Evolutionary conservation across 2,329 filamentous ascomycete genomes (phyloP), one percentile per base, ranked within the genome.

Genomic region (Furcasterigmium furcatum): DNA sequence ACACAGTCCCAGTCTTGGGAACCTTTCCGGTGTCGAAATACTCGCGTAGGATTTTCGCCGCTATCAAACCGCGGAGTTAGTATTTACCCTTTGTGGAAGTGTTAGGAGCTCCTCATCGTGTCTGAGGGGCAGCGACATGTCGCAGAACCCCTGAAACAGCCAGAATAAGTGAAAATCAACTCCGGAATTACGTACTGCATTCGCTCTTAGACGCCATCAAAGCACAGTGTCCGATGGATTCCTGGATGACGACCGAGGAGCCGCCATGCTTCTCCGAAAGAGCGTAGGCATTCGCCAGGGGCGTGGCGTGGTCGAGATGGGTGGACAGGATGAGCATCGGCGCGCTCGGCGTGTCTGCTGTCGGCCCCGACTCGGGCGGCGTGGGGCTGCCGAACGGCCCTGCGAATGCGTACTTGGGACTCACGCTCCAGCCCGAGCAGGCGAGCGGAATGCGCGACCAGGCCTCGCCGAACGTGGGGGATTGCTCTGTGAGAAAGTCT

Each of bases 281-380:
- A 25, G 43, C 46, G 6, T 49, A 55, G 30, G 69, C 59, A 57
- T 72, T 64, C 47, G 63, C 42, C 30, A 70, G 51, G 5, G 73
- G 73, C 21, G 73, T 76, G 10, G 74, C 67, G 12, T 74, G 73
- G 45, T 76, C 73, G 7, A 67, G 60, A 6, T 60, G 50, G 44
- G 67, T 70, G 10, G 65, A 62, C 4, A 76, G 49, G 53, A 73
- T 73, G 22, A 77, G 54, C 21, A 76, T 48, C 4, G 73, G 72
- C 4, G 67, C 66, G 1, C 58, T 56, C 1, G 73, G 72, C 32
- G 52, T 60, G 8, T 58, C 66, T n/a, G n/a, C n/a, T n/a, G n/a
- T n/a, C n/a, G n/a, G n/a, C 25, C 25, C 25, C 25, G 25, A 29
- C 12, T 51, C n/a, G 2, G 51, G 46, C 3, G 55, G n/a, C 21